Evolutionary conservation across 2,329 filamentous ascomycete genomes (phyloP).

Genomic region (Pseudocercospora eumusae): DNA sequence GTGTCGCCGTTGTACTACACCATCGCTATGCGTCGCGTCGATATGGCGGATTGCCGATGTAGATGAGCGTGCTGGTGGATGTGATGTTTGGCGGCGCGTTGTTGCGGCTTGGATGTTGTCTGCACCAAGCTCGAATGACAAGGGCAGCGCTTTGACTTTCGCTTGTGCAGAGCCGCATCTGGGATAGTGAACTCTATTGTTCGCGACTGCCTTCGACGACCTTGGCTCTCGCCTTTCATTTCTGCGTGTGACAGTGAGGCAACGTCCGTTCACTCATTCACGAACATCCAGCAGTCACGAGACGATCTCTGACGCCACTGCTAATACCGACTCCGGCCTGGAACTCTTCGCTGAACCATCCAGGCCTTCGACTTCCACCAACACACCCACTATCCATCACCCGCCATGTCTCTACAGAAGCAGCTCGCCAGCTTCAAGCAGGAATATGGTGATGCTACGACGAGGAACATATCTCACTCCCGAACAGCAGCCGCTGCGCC

Average conservation of each 20-base stretch:
- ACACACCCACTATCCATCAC: not conserved
- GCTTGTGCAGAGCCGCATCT: slow-evolving; percentile 9
- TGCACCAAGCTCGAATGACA: slow-evolving; percentile 3
- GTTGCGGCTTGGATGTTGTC: slow-evolving; percentile 5
- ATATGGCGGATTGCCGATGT: not conserved
- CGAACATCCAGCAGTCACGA: not conserved
- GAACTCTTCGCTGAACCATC: slow-evolving; percentile 38
- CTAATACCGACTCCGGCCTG: slow-evolving; percentile 17
- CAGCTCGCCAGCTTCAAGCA: slow-evolving; percentile 36
- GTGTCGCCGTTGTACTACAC: slow-evolving; percentile 14
- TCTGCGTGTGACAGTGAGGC: not conserved
- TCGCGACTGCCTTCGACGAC: slow-evolving; percentile 3
- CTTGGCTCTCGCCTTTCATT: slow-evolving; percentile 3
- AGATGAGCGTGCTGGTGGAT: not conserved
- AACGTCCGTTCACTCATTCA: not conserved
- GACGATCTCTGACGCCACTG: not conserved
- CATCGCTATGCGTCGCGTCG: slow-evolving; percentile 17
- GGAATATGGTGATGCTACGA: slow-evolving; percentile 36
- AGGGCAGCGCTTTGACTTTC: slow-evolving; percentile 1
- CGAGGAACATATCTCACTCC: slow-evolving; percentile 35
- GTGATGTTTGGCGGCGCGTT: slow-evolving; percentile 6
- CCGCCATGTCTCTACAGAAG: slow-evolving; percentile 37
- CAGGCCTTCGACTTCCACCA: slow-evolving; percentile 20
- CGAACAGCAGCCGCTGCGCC: slow-evolving; percentile 31
- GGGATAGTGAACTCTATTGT: not conserved